Conservation (phyloP, 2,329 filamentous ascomycete species). For the Lecanicillium sp. region DNA sequence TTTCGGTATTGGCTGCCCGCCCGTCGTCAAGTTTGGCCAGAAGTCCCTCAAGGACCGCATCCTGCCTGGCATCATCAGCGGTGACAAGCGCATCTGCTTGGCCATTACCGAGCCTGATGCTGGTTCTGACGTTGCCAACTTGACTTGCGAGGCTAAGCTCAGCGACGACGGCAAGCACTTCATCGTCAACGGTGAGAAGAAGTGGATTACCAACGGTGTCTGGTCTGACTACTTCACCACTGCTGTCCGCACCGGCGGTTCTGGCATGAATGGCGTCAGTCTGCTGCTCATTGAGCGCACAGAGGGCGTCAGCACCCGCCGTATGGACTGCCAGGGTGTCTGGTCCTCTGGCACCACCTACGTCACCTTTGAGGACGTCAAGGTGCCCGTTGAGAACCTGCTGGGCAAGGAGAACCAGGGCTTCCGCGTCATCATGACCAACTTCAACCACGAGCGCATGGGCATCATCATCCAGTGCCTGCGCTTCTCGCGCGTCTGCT, state of each 20-base stretch:
- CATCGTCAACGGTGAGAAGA: conserved; percentile 99
- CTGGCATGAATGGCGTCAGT: conserved; percentile 87
- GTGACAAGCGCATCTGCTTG: conserved; percentile 94
- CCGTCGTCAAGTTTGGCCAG: conserved; percentile 85
- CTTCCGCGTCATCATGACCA: conserved; percentile 99
- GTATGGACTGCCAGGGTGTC: conserved; percentile 98
- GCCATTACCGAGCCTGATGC: conserved; percentile 97
- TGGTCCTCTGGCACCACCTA: conserved; percentile 95
- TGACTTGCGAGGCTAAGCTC: conserved; percentile 92
- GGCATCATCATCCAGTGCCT: conserved; percentile 97
- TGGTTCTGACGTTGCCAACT: conserved; percentile 87
- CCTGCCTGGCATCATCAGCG: conserved; percentile 75
- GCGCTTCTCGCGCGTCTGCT: conserved; percentile 93
- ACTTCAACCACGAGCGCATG: conserved; percentile 99
- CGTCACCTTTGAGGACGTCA: conserved; percentile 97
- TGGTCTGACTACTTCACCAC: conserved; percentile 98
- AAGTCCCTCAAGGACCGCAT: conserved; percentile 79
- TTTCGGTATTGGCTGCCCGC: conserved; percentile 91
- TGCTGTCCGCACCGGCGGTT: conserved; percentile 79
- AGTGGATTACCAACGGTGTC: conserved; percentile 98
- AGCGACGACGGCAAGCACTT: conserved; percentile 96
- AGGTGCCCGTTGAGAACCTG: conserved; percentile 97
- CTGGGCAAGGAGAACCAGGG: conserved; percentile 97
- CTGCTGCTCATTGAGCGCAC: conserved; percentile 87
- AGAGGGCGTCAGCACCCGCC: conserved; percentile 82